Percentiles rank a stretch among this genome's conserved stretches.
Conservation (phyloP, 129 eudicot species). For the Artemisia argyi region DNA sequence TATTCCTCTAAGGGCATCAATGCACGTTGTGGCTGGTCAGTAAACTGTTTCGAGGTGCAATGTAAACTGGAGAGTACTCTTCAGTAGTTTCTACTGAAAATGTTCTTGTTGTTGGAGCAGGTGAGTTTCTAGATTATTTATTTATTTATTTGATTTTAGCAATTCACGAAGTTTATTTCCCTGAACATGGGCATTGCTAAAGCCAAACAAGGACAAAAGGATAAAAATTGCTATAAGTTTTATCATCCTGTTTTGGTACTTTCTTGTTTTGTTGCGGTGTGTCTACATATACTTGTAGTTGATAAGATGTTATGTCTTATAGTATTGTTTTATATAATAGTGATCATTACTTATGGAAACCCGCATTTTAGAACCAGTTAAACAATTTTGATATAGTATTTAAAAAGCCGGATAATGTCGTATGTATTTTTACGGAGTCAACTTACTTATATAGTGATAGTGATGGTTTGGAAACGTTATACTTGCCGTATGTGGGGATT, state of each 20-base stretch:
- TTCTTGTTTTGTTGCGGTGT: neutral
- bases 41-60: constrained; percentile 35
- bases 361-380: neutral
- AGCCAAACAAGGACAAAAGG: constrained; percentile 18
- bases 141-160: constrained; percentile 23
- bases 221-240: constrained; percentile 17
- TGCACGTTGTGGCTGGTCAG: too few relatives aligned
- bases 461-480: neutral
- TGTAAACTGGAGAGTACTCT: constrained; percentile 22
- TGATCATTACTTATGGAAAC: neutral
- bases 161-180: constrained; percentile 20
- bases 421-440: constrained; percentile 1
- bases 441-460: neutral
- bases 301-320: neutral
- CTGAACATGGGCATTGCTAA: constrained; percentile 28
- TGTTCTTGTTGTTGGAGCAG: constrained; percentile 1
- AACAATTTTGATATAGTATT: neutral
- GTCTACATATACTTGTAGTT: constrained; percentile 13
- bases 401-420: constrained; percentile 2
- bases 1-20: too few relatives aligned
- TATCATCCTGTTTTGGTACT: constrained; percentile 23
- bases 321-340: constrained; percentile 5
- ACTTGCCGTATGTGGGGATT: constrained; percentile 15
- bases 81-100: constrained; percentile 13
- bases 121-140: constrained; percentile 19